These are phyloP conservation scores for Neurospora terricola DNA, from an alignment of 495 filamentous ascomycete genomes.

Conservation along the genomic window DNA sequence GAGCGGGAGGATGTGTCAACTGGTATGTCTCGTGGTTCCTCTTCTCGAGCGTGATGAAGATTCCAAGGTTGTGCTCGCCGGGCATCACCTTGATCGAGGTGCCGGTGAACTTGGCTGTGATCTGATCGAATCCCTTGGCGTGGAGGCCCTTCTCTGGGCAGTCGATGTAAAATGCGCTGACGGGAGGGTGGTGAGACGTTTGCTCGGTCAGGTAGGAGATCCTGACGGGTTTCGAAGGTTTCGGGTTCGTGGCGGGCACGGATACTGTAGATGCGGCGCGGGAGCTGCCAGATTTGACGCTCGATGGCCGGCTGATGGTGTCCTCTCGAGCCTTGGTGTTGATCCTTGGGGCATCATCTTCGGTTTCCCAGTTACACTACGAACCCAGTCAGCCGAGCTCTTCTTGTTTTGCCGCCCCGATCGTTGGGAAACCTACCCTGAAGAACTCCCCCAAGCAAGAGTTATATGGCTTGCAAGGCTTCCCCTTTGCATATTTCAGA, in stretches of 20 bases:
- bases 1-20: conserved; percentile 87
- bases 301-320: conserved; percentile 22
- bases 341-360: conserved; percentile 50
- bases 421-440: conserved; percentile 45
- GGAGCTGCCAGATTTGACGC: conserved; percentile 27
- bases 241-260: conserved; percentile 29
- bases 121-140: conserved; percentile 86
- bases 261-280: conserved; percentile 33
- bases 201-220: conserved; percentile 95
- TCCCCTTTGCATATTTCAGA: conserved; percentile 96
- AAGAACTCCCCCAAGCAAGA: conserved; percentile 97
- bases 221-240: conserved; percentile 47
- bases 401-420: background rate
- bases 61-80: conserved; percentile 87
- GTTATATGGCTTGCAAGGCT: conserved; percentile 98
- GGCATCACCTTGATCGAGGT: conserved; percentile 86
- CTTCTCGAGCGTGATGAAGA: conserved; percentile 78
- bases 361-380: conserved; percentile 88
- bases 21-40: conserved; percentile 85
- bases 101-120: conserved; percentile 95
- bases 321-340: conserved; percentile 28
- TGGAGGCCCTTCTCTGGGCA: conserved; percentile 85
- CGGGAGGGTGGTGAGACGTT: conserved; percentile 95
- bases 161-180: conserved; percentile 90
- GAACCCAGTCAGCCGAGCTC: conserved; percentile 4